These are phyloP conservation scores for Suillus weaverae DNA, from an alignment of 768 basidiomycete species.

Conservation along the genomic window DNA sequence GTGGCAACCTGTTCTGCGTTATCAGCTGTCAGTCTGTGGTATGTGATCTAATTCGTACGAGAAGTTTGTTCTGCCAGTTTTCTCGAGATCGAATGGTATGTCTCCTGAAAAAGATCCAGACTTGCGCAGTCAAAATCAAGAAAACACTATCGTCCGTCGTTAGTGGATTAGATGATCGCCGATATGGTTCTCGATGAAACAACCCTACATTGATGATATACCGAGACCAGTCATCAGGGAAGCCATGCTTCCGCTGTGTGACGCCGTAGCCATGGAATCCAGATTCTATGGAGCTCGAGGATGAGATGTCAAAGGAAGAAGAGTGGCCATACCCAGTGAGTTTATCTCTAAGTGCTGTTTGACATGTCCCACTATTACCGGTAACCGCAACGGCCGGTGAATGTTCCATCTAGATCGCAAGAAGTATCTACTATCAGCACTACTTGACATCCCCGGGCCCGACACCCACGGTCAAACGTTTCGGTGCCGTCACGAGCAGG, in stretches of 20 bases:
- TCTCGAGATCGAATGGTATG: background rate
- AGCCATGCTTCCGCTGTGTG: background rate
- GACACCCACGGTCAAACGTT: background rate
- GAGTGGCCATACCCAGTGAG: background rate
- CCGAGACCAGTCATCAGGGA: background rate
- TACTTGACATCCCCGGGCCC: background rate
- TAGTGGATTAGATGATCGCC: background rate
- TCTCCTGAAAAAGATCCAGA: background rate
- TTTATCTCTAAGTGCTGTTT: background rate
- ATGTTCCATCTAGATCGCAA: background rate
- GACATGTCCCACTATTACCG: background rate
- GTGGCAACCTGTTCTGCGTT: background rate
- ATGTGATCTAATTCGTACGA: background rate
- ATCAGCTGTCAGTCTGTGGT: background rate
- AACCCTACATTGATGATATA: background rate
- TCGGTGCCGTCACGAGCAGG: no score
- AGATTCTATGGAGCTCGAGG: background rate
- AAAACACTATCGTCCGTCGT: background rate
- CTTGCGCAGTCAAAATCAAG: slow-evolving; percentile 1
- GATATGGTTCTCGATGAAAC: background rate
- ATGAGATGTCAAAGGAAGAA: background rate
- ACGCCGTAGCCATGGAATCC: background rate
- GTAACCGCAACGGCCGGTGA: background rate
- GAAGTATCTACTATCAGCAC: background rate
- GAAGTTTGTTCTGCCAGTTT: background rate